These are phyloP conservation scores for Yarrowia deformans DNA, from an alignment of 805 yeast genomes.

Conservation along the genomic window DNA sequence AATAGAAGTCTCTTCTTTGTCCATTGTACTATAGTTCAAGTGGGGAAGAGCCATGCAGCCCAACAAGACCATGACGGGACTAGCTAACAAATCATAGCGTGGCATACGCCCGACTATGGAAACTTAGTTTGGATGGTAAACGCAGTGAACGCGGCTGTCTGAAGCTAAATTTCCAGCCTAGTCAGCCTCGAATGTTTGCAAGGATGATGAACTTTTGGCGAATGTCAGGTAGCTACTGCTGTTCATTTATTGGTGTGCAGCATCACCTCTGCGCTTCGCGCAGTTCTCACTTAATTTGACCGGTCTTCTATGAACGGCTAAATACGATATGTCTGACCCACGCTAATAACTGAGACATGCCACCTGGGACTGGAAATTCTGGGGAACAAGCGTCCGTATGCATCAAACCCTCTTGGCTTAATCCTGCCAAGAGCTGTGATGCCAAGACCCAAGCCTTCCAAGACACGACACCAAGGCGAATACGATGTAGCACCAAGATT, in stretches of 20 bases:
- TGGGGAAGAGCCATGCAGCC: conserved; percentile 16
- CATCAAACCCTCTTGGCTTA: background rate
- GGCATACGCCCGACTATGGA: background rate
- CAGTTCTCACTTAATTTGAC: too few relatives aligned
- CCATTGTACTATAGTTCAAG: background rate
- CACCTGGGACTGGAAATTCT: conserved; percentile 1
- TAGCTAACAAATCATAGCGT: conserved; percentile 1
- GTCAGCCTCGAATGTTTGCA: background rate
- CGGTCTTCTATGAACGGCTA: background rate
- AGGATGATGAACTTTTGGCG: too few relatives aligned
- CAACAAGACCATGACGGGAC: background rate
- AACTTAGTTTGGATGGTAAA: background rate
- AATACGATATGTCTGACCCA: background rate
- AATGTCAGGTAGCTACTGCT: too few relatives aligned
- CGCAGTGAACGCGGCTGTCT: background rate
- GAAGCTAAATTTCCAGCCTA: background rate
- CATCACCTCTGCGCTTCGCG: too few relatives aligned
- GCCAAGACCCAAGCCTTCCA: background rate
- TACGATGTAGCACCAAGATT: conserved; percentile 13
- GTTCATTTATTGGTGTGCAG: too few relatives aligned
- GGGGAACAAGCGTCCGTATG: conserved; percentile 8
- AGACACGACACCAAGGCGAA: conserved; percentile 2
- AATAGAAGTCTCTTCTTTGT: background rate
- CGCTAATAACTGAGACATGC: background rate
- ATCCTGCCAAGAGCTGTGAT: background rate